Evolutionary conservation across 805 yeast genomes (phyloP).

Genomic region (Clavispora carvajalis): DNA sequence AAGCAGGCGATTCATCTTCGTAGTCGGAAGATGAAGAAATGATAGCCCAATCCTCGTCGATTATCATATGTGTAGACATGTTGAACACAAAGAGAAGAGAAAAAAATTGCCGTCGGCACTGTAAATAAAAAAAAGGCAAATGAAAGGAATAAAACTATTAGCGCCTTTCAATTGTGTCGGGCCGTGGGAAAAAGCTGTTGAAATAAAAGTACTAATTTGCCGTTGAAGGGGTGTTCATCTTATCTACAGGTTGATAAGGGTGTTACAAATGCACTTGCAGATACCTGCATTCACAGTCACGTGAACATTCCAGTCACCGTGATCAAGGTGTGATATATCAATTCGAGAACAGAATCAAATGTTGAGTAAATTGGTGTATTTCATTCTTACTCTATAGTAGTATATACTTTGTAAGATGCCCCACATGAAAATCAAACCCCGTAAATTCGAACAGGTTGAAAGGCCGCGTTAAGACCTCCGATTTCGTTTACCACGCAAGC

Average conservation of each 20-base stretch:
- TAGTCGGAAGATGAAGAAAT: conserved; percentile 39
- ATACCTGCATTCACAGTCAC: background rate
- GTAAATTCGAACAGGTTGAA: too few species aligned
- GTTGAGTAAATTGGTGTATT: too few species aligned
- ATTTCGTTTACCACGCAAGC: too few species aligned
- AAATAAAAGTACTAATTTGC: background rate
- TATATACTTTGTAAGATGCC: too few species aligned
- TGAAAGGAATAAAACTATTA: too few species aligned
- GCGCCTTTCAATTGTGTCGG: background rate
- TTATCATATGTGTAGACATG: background rate
- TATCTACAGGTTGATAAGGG: conserved; percentile 4
- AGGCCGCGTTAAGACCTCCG: too few species aligned
- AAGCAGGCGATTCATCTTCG: conserved; percentile 25
- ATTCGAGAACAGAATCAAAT: background rate
- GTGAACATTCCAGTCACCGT: background rate
- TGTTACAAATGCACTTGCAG: background rate
- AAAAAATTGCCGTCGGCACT: too few species aligned
- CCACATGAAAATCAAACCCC: too few species aligned
- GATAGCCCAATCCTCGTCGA: conserved; percentile 42
- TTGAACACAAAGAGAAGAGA: background rate
- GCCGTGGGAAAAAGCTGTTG: background rate
- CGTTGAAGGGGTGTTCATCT: conserved; percentile 1
- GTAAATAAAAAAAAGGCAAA: too few species aligned
- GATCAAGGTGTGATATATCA: background rate
- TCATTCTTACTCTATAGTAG: too few species aligned